phyloP scores from a whole-genome alignment of 768 basidiomycete species.

The Boletellus sp. region DNA sequence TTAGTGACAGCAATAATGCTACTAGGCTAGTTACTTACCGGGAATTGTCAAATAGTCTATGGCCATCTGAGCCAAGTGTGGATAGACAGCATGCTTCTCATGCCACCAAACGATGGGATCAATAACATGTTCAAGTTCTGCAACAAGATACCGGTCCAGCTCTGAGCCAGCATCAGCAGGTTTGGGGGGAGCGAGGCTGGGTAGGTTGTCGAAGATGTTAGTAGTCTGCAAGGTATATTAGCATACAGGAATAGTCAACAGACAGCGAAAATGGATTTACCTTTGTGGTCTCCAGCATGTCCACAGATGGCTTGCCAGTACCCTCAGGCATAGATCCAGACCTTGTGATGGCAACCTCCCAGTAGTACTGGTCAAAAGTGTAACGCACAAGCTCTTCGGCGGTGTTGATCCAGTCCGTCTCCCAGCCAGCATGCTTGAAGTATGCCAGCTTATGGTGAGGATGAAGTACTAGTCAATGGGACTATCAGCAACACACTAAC shows the following conservation, averaged over 20 bases:
- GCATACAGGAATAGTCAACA: too few relatives aligned
- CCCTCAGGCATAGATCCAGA: not conserved
- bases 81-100: not conserved
- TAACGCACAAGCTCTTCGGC: slow-evolving; percentile 10
- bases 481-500: too few relatives aligned
- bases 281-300: not conserved
- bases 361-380: too few relatives aligned
- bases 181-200: not conserved
- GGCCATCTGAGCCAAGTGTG: not conserved
- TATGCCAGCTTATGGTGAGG: slow-evolving; percentile 29
- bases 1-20: not conserved
- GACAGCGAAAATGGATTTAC: too few relatives aligned
- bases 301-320: not conserved
- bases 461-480: slow-evolving; percentile 14
- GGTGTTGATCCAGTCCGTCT: slow-evolving; percentile 24
- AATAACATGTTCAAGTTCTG: not conserved
- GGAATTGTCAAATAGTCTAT: not conserved
- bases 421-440: slow-evolving; percentile 26
- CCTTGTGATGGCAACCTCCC: slow-evolving; percentile 2
- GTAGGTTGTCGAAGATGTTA: slow-evolving; percentile 22
- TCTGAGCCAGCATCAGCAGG: too few relatives aligned
- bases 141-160: not conserved
- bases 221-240: too few relatives aligned
- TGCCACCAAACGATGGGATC: not conserved
- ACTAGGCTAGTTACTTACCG: not conserved